These are phyloP conservation scores for Andrographis paniculata DNA, from an alignment of 305 asterid genomes.

Conservation along the genomic window DNA sequence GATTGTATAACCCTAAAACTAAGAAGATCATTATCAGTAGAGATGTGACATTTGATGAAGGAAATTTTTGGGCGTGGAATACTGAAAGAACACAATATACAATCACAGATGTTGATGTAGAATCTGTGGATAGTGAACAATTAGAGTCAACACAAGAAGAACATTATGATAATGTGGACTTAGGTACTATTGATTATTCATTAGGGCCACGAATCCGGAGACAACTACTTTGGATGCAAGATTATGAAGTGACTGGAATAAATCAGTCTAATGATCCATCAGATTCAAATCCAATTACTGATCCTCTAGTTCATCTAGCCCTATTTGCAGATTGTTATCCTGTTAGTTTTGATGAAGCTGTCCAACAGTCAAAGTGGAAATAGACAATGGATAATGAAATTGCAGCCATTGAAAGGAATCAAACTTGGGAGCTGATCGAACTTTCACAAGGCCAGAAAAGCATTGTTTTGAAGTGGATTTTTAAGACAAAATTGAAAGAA, in stretches of 20 bases:
- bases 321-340: constrained; percentile 2
- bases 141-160: too few relatives aligned
- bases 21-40: background rate
- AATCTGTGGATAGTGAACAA: too few relatives aligned
- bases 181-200: too few relatives aligned
- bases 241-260: background rate
- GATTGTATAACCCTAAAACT: background rate
- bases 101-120: too few relatives aligned
- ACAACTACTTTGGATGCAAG: background rate
- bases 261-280: too few relatives aligned
- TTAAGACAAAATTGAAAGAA: background rate
- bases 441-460: background rate
- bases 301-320: background rate
- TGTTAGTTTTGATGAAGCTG: background rate
- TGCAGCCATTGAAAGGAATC: background rate
- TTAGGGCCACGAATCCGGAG: too few relatives aligned
- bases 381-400: constrained; percentile 1
- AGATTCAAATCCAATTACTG: background rate
- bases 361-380: background rate
- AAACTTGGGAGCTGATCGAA: background rate
- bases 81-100: too few relatives aligned
- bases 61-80: background rate
- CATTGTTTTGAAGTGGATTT: constrained; percentile 1
- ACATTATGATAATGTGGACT: too few relatives aligned
- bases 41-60: constrained; percentile 2